Evolutionary conservation across 805 yeast genomes (phyloP), one percentile per base, ranked within the genome.

Genomic region (Jamesozyma gamospora): DNA sequence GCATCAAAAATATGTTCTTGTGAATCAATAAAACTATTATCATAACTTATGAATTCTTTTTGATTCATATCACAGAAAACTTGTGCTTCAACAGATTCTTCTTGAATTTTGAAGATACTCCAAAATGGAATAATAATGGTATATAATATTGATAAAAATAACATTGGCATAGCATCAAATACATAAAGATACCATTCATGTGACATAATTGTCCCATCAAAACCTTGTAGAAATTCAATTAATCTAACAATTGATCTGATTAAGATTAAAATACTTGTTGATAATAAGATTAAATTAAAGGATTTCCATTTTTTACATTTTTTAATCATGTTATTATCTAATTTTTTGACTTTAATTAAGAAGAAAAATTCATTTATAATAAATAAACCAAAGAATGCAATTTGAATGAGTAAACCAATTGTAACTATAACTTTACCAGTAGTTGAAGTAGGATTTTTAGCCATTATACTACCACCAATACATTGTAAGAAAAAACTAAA

Each of bases 211-310:
- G 18, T 46, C 1, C 66, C 65, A 21, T 45, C 43, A 24, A 30
- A 41, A 4, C 65, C 65, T 41, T 62, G 50, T n/a, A 48, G 34
- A 41, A 47, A 61, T 37, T 62, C 66, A 12, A 58, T 43, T 4
- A 51, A 47, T 43, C 65, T 53, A 26, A 52, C 53, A n/a, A 62
- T 48, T 8, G 62, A 59, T 44, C 66, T 54, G n/a, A 58, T 40
- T 28, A 62, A 37, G 31, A 62, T 53, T 15, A 55, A 36, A 14
- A 48, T 21, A 29, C 53, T 48, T 9, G 43, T 31, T 1, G 40
- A 19, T 2, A 49, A 29, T 13, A 53, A 31, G 12, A 32, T 31
- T 13, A 41, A 11, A 32, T 50, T 51, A 10, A 52, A 35, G 12
- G 27, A 18, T 32, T 36, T 43, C 55, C 53, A 50, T 10, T 41